phyloP scores from a whole-genome alignment of 371 early-diverging fungal genomes.

The Mucor indicus region DNA sequence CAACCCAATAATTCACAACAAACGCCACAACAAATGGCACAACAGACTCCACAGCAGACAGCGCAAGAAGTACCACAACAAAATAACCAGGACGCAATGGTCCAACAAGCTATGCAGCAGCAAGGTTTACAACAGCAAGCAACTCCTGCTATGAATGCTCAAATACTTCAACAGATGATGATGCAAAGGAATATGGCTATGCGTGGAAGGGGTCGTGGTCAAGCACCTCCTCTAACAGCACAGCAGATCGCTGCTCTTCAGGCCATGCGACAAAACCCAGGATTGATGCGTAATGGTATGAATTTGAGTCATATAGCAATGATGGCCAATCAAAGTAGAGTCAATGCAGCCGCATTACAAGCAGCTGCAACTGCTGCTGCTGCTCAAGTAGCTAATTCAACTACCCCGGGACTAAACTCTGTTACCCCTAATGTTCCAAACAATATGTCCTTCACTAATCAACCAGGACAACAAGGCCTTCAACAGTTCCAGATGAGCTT shows the following conservation, averaged over 20 bases:
- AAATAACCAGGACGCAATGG: neutral
- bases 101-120: conserved; percentile 14
- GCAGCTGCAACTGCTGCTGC: conserved; percentile 5
- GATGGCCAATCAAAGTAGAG: conserved; percentile 9
- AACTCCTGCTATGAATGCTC: conserved; percentile 23
- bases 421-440: neutral
- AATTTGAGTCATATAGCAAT: neutral
- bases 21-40: conserved; percentile 14
- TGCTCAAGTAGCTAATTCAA: neutral
- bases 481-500: conserved; percentile 38
- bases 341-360: conserved; percentile 14
- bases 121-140: conserved; percentile 5
- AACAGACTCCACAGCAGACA: too few relatives aligned
- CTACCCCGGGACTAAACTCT: neutral
- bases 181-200: conserved; percentile 24
- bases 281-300: conserved; percentile 3
- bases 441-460: neutral
- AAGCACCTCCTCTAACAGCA: conserved; percentile 15
- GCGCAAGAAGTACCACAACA: conserved; percentile 7
- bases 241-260: conserved; percentile 32
- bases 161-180: conserved; percentile 34
- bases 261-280: conserved; percentile 17
- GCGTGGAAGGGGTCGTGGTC: conserved; percentile 33
- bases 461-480: conserved; percentile 13
- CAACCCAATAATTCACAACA: conserved; percentile 26